Evolutionary conservation across 129 eudicot species (phyloP), one percentile per base, ranked within the genome.

Genomic region (Scalesia atractyloides): DNA sequence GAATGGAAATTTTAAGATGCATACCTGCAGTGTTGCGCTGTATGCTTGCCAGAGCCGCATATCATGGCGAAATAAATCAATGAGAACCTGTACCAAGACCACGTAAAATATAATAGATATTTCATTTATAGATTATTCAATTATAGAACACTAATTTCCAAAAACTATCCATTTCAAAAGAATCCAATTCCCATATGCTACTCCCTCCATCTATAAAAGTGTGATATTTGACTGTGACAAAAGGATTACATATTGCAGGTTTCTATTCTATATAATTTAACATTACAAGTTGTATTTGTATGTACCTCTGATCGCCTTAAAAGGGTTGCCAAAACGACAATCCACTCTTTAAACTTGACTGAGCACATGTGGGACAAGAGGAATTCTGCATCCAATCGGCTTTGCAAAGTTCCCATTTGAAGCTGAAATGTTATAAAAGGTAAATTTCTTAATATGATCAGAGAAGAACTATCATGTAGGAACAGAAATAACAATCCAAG

Each of bases 301-400:
- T 13, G 77, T 76, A 93, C 98, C 97, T 94, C 98, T n/a, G 96
- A 84, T 72, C 98, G 85, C 82, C 98, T 82, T 78, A 90, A 86
- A 48, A 94, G 89, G 66, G 98, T 94, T 72, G 98, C 98, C 85
- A 94, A 86, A 69, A 94, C 93, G 64, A 94, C 98, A 44, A 94
- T 87, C 98, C 98, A 94, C 82, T 94, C 98, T 75, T 94, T 90
- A 77, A 94, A 94, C 85, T 94, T 94, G 81, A 94, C 97, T 44
- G 98, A 94, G 80, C 98, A 94, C 98, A 94, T 94, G 68, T 94
- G 96, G 18, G 98, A 86, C 85, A 94, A 88, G 46, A 94, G 98
- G 78, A 94, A 94, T 66, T 94, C 98, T 75, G 98, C 98, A 84
- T 94, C 98, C 84, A 94, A 76, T n/a, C 98, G 92, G 75, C 93